Conservation (phyloP, 164 flowering plant species). For the Stephania cephalantha region DNA sequence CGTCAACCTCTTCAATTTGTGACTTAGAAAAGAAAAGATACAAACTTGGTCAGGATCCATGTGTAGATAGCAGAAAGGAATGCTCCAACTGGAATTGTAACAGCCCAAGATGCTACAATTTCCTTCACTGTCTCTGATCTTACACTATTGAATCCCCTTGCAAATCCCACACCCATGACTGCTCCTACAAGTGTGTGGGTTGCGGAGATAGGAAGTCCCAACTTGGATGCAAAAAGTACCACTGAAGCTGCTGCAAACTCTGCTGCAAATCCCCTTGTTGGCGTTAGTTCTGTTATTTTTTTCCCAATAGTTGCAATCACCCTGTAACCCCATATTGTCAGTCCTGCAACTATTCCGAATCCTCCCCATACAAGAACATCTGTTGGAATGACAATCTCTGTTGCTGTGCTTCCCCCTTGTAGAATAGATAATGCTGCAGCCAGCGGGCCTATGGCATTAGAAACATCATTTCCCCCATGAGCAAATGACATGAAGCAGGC, state of each 20-base stretch:
- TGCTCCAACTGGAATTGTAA: slow-evolving; percentile 90
- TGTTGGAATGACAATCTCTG: slow-evolving; percentile 70
- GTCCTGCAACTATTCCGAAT: slow-evolving; percentile 95
- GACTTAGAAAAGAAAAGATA: slow-evolving; percentile 43
- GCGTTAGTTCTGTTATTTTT: slow-evolving; percentile 95
- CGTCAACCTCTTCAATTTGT: not conserved
- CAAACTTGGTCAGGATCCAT: slow-evolving; percentile 64
- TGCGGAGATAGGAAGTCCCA: slow-evolving; percentile 94
- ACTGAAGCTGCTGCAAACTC: slow-evolving; percentile 99
- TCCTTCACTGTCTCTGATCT: slow-evolving; percentile 90
- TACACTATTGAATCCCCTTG: slow-evolving; percentile 90
- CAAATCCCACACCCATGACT: slow-evolving; percentile 98
- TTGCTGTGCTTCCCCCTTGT: slow-evolving; percentile 62
- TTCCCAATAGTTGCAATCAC: slow-evolving; percentile 97
- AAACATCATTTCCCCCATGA: slow-evolving; percentile 97
- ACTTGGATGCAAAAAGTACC: slow-evolving; percentile 83
- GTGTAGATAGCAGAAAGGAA: slow-evolving; percentile 83
- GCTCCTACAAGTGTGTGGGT: slow-evolving; percentile 99
- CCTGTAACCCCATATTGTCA: slow-evolving; percentile 92
- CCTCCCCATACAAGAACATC: slow-evolving; percentile 99
- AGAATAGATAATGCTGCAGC: slow-evolving; percentile 89
- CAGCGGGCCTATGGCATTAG: slow-evolving; percentile 96
- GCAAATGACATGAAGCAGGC: slow-evolving; percentile 99
- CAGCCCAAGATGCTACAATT: slow-evolving; percentile 86
- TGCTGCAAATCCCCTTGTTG: slow-evolving; percentile 95